A percentile compares a stretch with the other conserved stretches of the same genome.
Conservation (phyloP, 805 yeast genomes). For the Blastobotrys peoriensis region DNA sequence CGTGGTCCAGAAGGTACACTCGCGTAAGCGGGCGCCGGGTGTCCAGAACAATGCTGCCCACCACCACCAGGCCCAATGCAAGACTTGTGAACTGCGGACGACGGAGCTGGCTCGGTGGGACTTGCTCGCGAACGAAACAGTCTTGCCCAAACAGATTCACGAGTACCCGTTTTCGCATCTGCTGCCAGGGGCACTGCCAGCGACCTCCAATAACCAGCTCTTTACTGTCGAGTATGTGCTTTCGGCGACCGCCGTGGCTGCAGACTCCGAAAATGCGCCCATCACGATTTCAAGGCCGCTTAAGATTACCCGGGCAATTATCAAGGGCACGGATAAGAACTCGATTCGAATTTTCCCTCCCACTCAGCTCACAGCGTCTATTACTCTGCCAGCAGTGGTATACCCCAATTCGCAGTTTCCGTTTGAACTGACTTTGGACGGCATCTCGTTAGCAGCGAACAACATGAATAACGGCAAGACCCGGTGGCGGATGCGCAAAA, state of each 20-base stretch:
- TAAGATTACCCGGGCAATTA: slow-evolving; percentile 66
- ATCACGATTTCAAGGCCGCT: not conserved
- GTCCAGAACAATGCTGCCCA: not conserved
- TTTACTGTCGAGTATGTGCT: slow-evolving; percentile 73
- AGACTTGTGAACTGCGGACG: slow-evolving; percentile 50
- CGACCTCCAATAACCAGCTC: slow-evolving; percentile 52
- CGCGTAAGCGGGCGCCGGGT: not conserved
- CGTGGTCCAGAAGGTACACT: slow-evolving; percentile 35
- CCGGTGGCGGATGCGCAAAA: slow-evolving; percentile 92
- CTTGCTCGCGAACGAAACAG: slow-evolving; percentile 53
- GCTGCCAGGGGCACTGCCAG: slow-evolving; percentile 82
- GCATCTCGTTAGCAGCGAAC: slow-evolving; percentile 32
- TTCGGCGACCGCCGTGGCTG: slow-evolving; percentile 42
- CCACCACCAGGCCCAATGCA: slow-evolving; percentile 36
- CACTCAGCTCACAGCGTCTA: slow-evolving; percentile 80
- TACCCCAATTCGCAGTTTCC: slow-evolving; percentile 85
- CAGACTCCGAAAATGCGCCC: slow-evolving; percentile 29
- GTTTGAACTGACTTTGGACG: slow-evolving; percentile 72
- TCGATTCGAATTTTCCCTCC: slow-evolving; percentile 94
- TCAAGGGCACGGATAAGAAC: slow-evolving; percentile 77
- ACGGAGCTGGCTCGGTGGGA: slow-evolving; percentile 85
- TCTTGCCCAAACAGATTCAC: slow-evolving; percentile 64
- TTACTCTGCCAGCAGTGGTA: slow-evolving; percentile 80
- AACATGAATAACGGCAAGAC: slow-evolving; percentile 18
- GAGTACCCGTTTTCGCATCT: slow-evolving; percentile 90